Conservation (phyloP, 148 eudicot species). For the Salicornia ramosissima region DNA sequence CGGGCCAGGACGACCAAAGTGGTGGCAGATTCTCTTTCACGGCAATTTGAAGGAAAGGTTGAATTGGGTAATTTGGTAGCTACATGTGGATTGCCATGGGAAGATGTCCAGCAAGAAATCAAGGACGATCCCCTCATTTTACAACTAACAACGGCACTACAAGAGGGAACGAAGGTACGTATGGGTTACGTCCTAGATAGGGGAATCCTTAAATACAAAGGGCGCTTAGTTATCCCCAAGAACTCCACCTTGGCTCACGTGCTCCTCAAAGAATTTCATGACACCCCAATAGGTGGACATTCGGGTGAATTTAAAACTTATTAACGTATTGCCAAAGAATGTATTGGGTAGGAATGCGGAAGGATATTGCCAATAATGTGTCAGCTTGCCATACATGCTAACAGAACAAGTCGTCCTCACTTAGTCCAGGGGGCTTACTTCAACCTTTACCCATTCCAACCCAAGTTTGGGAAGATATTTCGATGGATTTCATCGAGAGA, state of each 20-base stretch:
- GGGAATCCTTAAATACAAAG: no score
- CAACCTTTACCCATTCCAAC: not conserved
- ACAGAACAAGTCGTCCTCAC: not conserved
- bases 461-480: not conserved
- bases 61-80: not conserved
- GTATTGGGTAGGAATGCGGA: not conserved
- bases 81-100: not conserved
- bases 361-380: not conserved
- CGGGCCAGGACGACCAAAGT: not conserved
- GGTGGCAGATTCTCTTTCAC: not conserved
- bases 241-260: no score
- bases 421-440: not conserved
- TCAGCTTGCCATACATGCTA: not conserved
- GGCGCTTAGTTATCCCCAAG: no score
- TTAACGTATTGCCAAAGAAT: not conserved
- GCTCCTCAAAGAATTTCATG: no score
- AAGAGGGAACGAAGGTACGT: no score
- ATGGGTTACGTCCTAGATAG: no score
- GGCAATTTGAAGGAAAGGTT: not conserved
- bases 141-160: no score
- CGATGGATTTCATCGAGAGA: not conserved
- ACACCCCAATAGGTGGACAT: no score
- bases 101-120: not conserved
- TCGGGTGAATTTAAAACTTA: not conserved
- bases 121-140: no score